Evolutionary conservation across 139 green algal species (phyloP).

Genomic region (Spirogloea muscicola): DNA sequence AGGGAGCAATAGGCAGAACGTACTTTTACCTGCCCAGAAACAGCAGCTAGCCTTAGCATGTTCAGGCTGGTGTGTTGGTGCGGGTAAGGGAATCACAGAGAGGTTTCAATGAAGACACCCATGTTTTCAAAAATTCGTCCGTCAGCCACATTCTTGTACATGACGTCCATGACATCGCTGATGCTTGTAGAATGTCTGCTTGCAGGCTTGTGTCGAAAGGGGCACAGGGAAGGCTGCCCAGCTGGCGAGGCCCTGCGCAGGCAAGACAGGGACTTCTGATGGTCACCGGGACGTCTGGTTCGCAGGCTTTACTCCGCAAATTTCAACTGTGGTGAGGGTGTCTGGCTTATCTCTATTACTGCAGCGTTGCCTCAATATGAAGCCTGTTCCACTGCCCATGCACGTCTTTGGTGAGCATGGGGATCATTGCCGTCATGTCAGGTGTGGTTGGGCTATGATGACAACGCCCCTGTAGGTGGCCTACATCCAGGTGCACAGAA

Average conservation of each 20-base stretch:
- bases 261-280: conserved; percentile 60
- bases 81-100: no score
- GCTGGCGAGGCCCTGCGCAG: conserved; percentile 46
- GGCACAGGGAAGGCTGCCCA: conserved; percentile 47
- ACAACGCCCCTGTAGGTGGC: conserved; percentile 41
- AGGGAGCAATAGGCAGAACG: no score
- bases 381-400: background rate
- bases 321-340: conserved; percentile 54
- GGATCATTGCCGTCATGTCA: conserved; percentile 2
- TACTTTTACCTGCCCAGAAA: no score
- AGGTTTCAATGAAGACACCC: no score
- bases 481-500: conserved; percentile 8
- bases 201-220: conserved; percentile 26
- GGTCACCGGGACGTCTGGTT: conserved; percentile 61
- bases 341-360: no score
- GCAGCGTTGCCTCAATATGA: background rate
- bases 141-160: no score
- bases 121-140: no score
- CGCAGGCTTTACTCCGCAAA: conserved; percentile 54
- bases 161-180: no score
- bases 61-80: no score
- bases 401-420: background rate
- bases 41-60: no score
- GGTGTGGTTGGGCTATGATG: conserved; percentile 49
- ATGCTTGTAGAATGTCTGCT: no score